phyloP scores from a whole-genome alignment of 805 yeast genomes.

The Isabelozyma gotoi region DNA sequence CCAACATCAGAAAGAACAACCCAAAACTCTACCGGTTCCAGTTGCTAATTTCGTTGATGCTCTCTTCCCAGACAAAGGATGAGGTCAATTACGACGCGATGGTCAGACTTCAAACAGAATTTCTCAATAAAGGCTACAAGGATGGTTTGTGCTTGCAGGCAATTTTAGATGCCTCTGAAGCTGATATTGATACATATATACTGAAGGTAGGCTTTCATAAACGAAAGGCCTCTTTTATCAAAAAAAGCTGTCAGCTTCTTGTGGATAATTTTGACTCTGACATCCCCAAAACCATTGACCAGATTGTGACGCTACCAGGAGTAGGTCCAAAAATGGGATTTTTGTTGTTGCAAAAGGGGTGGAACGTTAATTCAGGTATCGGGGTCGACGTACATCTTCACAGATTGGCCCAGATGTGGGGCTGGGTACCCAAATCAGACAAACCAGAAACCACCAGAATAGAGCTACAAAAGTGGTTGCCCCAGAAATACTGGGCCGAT shows the following conservation, averaged over 20 bases:
- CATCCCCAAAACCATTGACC: constrained; percentile 69
- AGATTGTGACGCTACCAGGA: constrained; percentile 73
- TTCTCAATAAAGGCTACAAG: constrained; percentile 34
- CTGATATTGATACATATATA: constrained; percentile 64
- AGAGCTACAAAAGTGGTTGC: constrained; percentile 72
- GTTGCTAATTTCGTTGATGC: constrained; percentile 74
- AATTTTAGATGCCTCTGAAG: constrained; percentile 48
- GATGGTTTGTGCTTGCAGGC: constrained; percentile 63
- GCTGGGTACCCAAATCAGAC: constrained; percentile 60
- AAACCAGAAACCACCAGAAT: constrained; percentile 78
- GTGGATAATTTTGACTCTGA: constrained; percentile 56
- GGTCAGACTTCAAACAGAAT: constrained; percentile 51
- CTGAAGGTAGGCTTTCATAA: constrained; percentile 84
- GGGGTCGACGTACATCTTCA: constrained; percentile 94
- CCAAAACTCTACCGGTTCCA: constrained; percentile 63
- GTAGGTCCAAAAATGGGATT: constrained; percentile 97
- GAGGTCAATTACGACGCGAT: constrained; percentile 79
- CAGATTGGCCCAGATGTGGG: constrained; percentile 75
- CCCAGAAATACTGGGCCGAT: constrained; percentile 73
- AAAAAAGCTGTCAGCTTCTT: constrained; percentile 56
- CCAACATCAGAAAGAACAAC: constrained; percentile 24
- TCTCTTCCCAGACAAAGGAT: constrained; percentile 90
- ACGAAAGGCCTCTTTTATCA: constrained; percentile 72
- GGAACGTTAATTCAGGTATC: constrained; percentile 77
- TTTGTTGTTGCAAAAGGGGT: constrained; percentile 75